Conservation (phyloP, 306 rosid genomes). For the Oemleria cerasiformis region DNA sequence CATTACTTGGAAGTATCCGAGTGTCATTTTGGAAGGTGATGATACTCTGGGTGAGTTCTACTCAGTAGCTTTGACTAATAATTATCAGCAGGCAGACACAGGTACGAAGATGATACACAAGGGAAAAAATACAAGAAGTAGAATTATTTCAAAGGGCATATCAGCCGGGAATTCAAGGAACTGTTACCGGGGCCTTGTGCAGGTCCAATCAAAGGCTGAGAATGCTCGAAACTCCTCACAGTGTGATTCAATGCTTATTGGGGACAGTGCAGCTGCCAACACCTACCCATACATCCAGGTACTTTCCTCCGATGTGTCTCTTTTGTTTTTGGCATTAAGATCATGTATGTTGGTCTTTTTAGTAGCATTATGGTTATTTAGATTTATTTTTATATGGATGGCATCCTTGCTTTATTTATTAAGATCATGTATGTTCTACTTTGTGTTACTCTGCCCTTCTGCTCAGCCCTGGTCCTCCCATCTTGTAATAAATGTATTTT, state of each 20-base stretch:
- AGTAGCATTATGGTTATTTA: background rate
- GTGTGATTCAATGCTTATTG: conserved; percentile 96
- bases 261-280: conserved; percentile 87
- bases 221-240: conserved; percentile 86
- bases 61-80: conserved; percentile 88
- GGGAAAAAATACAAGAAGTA: conserved; percentile 83
- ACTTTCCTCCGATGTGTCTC: conserved; percentile 2
- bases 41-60: conserved; percentile 86
- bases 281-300: conserved; percentile 94
- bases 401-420: background rate
- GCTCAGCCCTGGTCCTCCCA: background rate
- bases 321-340: conserved; percentile 10
- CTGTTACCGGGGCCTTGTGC: conserved; percentile 90
- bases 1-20: conserved; percentile 92
- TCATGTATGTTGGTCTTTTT: background rate
- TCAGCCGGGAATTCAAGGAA: conserved; percentile 84
- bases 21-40: conserved; percentile 93
- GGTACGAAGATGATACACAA: conserved; percentile 97
- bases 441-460: background rate
- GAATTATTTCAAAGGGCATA: conserved; percentile 92
- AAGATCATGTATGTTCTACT: background rate
- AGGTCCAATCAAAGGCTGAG: conserved; percentile 80
- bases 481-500: background rate
- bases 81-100: conserved; percentile 86
- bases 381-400: conserved; percentile 3